A percentile compares a stretch with the other conserved stretches of the same genome.
These are phyloP conservation scores for Entophlyctis luteolus DNA, from an alignment of 192 early-diverging fungal species.

Conservation along the genomic window DNA sequence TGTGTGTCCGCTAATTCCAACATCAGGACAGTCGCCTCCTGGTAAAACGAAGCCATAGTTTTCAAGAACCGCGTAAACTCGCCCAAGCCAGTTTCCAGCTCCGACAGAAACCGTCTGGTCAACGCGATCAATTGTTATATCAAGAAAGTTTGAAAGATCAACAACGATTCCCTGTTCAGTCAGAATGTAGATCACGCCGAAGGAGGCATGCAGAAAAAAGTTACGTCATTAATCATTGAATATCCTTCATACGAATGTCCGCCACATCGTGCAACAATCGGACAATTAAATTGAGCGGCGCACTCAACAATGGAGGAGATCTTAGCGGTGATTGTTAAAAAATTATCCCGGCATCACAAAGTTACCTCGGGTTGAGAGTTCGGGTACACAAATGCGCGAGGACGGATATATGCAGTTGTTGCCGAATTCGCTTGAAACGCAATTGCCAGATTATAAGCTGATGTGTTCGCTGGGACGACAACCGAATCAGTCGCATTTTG, in stretches of 20 bases:
- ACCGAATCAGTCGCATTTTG: too few species aligned
- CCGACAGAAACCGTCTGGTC: slow-evolving; percentile 9
- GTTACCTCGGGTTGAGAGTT: not conserved
- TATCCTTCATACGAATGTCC: slow-evolving; percentile 21
- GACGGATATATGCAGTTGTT: too few species aligned
- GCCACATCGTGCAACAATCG: slow-evolving; percentile 3
- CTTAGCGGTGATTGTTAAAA: not conserved
- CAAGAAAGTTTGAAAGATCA: slow-evolving; percentile 14
- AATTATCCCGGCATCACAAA: not conserved
- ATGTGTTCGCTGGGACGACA: too few species aligned
- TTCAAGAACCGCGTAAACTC: slow-evolving; percentile 2
- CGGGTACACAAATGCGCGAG: not conserved
- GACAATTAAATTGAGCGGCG: not conserved
- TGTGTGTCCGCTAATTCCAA: slow-evolving; percentile 19
- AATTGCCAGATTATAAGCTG: too few species aligned
- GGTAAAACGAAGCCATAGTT: slow-evolving; percentile 9
- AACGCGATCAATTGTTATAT: slow-evolving; percentile 7
- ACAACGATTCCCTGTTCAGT: slow-evolving; percentile 19
- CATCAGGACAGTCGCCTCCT: slow-evolving; percentile 20
- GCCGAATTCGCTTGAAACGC: too few species aligned
- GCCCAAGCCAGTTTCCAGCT: slow-evolving; percentile 26
- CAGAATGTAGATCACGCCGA: not conserved
- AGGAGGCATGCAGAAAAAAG: too few species aligned
- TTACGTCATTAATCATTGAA: too few species aligned
- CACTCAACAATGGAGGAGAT: slow-evolving; percentile 10